phyloP scores from a whole-genome alignment of 176 grass and related monocot species.

The Carex myosuroides region DNA sequence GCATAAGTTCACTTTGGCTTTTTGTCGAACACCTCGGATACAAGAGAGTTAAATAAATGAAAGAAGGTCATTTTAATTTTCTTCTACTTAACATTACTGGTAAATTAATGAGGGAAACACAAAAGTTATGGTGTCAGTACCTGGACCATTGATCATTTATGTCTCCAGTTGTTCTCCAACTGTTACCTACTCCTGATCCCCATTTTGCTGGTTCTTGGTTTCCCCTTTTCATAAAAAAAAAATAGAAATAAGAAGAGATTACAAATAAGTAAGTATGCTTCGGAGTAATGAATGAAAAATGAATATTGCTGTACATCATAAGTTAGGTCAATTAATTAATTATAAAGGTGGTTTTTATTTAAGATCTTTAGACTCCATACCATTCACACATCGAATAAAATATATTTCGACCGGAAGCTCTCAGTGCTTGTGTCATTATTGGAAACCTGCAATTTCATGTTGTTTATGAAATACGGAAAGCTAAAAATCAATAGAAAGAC shows the following conservation, averaged over 20 bases:
- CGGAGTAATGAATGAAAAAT: neutral
- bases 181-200: constrained; percentile 49
- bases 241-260: neutral
- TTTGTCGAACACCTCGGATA: too few species aligned
- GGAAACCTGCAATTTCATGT: constrained; percentile 29
- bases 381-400: constrained; percentile 76
- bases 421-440: constrained; percentile 34
- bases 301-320: neutral
- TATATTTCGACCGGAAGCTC: constrained; percentile 34
- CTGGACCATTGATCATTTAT: constrained; percentile 49
- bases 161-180: constrained; percentile 70
- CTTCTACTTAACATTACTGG: neutral
- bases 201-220: constrained; percentile 40
- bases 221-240: constrained; percentile 31
- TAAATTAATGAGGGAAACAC: neutral
- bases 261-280: neutral
- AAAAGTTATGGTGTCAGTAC: constrained; percentile 15
- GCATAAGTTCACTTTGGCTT: neutral
- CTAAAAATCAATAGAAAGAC: neutral
- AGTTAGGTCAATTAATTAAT: neutral
- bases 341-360: neutral
- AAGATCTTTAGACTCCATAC: constrained; percentile 20
- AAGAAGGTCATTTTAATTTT: neutral
- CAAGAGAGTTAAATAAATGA: too few species aligned
- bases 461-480: neutral